A percentile compares a stretch with the other conserved stretches of the same genome.
These are phyloP conservation scores for Exophiala viscosa DNA, from an alignment of 2,329 filamentous ascomycete genomes.

Conservation along the genomic window DNA sequence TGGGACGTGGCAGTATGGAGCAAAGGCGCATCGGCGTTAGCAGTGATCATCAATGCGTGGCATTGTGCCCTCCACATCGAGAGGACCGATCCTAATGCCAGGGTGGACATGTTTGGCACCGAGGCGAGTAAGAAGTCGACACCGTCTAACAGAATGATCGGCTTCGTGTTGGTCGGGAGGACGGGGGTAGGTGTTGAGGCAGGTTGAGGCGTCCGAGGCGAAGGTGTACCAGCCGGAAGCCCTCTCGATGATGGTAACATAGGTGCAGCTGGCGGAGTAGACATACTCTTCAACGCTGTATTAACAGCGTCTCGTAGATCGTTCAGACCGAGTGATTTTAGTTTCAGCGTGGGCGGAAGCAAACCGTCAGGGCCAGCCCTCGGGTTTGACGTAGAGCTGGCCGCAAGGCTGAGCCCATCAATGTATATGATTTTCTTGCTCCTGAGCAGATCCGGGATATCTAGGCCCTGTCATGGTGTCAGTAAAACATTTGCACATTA, in stretches of 20 bases:
- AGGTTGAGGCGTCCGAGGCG: constrained; percentile 4
- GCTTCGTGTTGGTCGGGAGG: constrained; percentile 6
- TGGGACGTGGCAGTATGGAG: constrained; percentile 45
- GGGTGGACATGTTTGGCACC: constrained; percentile 11
- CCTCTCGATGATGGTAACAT: constrained; percentile 1
- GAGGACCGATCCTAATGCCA: constrained; percentile 16
- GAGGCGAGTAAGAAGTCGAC: constrained; percentile 27
- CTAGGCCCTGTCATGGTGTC: constrained; percentile 26
- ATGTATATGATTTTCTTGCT: constrained; percentile 66
- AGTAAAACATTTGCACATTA: background rate
- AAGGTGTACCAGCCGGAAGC: background rate
- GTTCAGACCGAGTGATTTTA: constrained; percentile 18
- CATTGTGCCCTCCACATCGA: constrained; percentile 12
- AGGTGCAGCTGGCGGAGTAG: constrained; percentile 4
- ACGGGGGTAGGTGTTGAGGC: background rate
- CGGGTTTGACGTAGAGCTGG: background rate
- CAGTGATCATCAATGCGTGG: constrained; percentile 59
- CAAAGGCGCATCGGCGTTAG: constrained; percentile 71
- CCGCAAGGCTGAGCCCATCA: constrained; percentile 63
- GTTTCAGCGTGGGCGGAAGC: constrained; percentile 4
- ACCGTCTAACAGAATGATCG: constrained; percentile 24
- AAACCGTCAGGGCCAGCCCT: background rate
- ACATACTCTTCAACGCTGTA: constrained; percentile 2
- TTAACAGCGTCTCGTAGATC: constrained; percentile 11
- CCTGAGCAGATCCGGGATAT: constrained; percentile 40